A percentile compares a stretch with the other conserved stretches of the same genome.
Conservation (phyloP, 2,329 filamentous ascomycete species). For the Fusarium verrucosum region DNA sequence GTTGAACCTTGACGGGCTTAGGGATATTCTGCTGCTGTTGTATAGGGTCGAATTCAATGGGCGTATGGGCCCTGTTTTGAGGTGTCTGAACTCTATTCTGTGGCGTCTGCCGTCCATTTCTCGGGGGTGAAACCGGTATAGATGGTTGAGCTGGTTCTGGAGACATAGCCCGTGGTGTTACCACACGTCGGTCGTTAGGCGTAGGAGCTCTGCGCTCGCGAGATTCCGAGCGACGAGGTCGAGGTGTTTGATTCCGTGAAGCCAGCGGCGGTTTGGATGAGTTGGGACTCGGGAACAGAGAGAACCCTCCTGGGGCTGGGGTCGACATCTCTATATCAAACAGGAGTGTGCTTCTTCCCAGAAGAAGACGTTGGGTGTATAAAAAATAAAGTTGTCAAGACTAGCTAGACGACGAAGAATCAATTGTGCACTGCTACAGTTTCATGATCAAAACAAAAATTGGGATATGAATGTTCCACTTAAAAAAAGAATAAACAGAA, state of each 20-base stretch:
- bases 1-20: constrained; percentile 47
- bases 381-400: constrained; percentile 3
- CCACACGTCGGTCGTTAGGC: constrained; percentile 31
- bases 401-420: constrained; percentile 12
- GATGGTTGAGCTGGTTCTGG: constrained; percentile 33
- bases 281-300: constrained; percentile 65
- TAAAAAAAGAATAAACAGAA: neutral
- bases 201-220: constrained; percentile 50
- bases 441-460: constrained; percentile 38
- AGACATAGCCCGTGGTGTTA: constrained; percentile 37
- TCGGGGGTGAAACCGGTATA: constrained; percentile 35
- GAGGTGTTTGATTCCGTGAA: constrained; percentile 54
- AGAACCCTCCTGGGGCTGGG: constrained; percentile 61
- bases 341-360: constrained; percentile 40
- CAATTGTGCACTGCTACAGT: constrained; percentile 34
- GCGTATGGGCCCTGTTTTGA: constrained; percentile 47
- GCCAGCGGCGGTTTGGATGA: constrained; percentile 45
- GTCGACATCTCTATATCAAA: constrained; percentile 52
- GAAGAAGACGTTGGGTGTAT: constrained; percentile 40
- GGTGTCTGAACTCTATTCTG: constrained; percentile 48
- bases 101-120: constrained; percentile 47
- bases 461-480: neutral
- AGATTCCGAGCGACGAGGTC: constrained; percentile 51
- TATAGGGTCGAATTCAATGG: constrained; percentile 48
- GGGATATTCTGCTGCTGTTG: constrained; percentile 42